Evolutionary conservation across 2,329 filamentous ascomycete genomes (phyloP), one percentile per base, ranked within the genome.

Genomic region (Colletotrichum neosansevieriae): DNA sequence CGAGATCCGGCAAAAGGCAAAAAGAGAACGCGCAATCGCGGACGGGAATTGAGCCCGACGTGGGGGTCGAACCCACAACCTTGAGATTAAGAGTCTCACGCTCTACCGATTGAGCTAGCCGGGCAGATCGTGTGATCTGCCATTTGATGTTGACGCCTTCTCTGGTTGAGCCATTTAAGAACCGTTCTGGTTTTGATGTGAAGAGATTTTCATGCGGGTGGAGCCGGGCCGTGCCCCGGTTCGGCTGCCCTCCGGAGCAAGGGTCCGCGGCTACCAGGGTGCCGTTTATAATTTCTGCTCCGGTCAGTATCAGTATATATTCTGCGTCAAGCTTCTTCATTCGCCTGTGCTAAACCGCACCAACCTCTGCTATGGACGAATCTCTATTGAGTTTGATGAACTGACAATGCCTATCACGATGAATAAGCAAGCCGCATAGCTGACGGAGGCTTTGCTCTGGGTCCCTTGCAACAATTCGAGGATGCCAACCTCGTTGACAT

Each of bases 81-180:
- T 70, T 70, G 64, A 70, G 68, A 70, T 70, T 87, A 86, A 87
- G 88, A 91, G 88, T 90, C 88, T 89, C 84, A 90, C 88, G 88
- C 88, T 91, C 88, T 91, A 90, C 86, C 86, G 86, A 89, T 89
- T 89, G 86, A 89, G 86, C 86, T 89, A 89, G 83, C 85, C 11
- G 44, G 57, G 49, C 54, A 59, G 61, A 50, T 60, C 65, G 13
- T 19, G 19, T 21, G 64, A 67, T 24, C 60, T 42, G 44, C 64
- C 57, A 59, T 40, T 57, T 62, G 21, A 24, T 50, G 49, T 62
- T 66, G 58, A 7, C 0, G 1, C 0, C 0, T 21, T 0, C 0
- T 0, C 2, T 2, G 2, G 6, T 66, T 66, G 63, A 56, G 63
- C 62, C 42, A 29, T 49, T 40, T 1, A 62, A 49, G 21, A 62